Evolutionary conservation across 495 filamentous ascomycete species (phyloP), one percentile per base, ranked within the genome.

Genomic region (Lophium mytilinum): DNA sequence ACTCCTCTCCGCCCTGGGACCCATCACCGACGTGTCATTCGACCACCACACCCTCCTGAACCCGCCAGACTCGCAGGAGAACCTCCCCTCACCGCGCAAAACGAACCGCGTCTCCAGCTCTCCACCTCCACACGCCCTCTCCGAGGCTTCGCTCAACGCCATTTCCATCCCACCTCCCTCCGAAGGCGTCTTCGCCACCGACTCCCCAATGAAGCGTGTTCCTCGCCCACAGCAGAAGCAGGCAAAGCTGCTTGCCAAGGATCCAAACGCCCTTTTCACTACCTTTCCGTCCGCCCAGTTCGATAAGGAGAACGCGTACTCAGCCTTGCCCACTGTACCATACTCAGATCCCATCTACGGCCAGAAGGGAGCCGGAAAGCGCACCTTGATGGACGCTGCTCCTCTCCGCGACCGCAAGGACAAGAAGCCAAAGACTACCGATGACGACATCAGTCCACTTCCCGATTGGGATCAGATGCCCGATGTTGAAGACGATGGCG

Each of bases 401-500:
- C 83, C 86, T 3, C 81, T 89, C 43, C 84, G 84, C 55, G 88
- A 93, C 58, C 75, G 83, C 19, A 73, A 71, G 57, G 58, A 64
- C 18, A 34, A 50, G 14, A 58, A 67, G 19, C 18, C 41, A 0
- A 68, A 69, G 58, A 67, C 80, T 63, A 61, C 62, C 61, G 68
- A 83, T 76, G 72, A 83, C 14, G 55, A 72, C n/a, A 40, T 67
- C 37, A 45, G 66, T 14, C 62, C 73, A n/a, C 66, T 94, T 9
- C 88, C 90, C 3, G 77, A 85, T 15, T 86, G 83, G 33, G 78
- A 85, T 57, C 82, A 88, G 15, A 90, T 95, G 76, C 88, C 93
- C 0, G 68, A 75, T 3, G 80, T 96, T 11, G 76, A 85, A 54
- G 93, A 98, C 67, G 89, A 96, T 67, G 92, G 90, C 59, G 76